Percentiles rank a stretch among this genome's conserved stretches.
Evolutionary conservation across 179 eudicot genomes (phyloP).

Genomic region (Camellia oleifera): DNA sequence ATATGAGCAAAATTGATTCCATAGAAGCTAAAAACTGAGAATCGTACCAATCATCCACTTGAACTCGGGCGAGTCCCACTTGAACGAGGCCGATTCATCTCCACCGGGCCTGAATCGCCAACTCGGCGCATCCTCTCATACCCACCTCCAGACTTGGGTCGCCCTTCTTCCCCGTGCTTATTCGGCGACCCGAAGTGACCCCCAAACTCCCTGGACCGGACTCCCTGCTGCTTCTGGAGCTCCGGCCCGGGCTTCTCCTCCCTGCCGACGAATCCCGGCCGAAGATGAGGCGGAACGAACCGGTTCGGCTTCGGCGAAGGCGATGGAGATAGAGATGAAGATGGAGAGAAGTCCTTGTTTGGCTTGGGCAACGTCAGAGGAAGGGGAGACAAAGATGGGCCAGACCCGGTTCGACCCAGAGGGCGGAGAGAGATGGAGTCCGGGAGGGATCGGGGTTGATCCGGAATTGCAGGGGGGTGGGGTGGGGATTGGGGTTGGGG

Average conservation of each 20-base stretch:
- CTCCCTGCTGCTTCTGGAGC: constrained; percentile 22
- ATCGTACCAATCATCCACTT: constrained; percentile 41
- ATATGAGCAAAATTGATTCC: too few species aligned
- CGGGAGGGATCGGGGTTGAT: constrained; percentile 17
- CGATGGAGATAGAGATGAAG: constrained; percentile 6
- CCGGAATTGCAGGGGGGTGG: constrained; percentile 6
- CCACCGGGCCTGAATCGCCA: constrained; percentile 26
- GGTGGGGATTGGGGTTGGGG: constrained; percentile 10
- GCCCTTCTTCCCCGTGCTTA: constrained; percentile 35
- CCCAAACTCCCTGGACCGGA: constrained; percentile 32
- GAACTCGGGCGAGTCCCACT: constrained; percentile 56
- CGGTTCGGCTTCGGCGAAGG: constrained; percentile 35
- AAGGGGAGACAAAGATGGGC: constrained; percentile 17
- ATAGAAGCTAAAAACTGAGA: too few species aligned
- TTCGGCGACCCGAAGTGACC: constrained; percentile 29
- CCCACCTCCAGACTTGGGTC: constrained; percentile 59
- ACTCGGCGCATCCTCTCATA: constrained; percentile 32
- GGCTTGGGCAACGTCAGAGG: constrained; percentile 21
- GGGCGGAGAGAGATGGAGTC: constrained; percentile 64
- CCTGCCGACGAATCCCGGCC: constrained; percentile 57
- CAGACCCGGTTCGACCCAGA: constrained; percentile 45
- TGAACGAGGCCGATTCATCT: constrained; percentile 50
- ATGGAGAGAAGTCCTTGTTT: constrained; percentile 19
- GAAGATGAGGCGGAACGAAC: constrained; percentile 76
- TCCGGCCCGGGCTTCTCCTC: constrained; percentile 40